A percentile compares a stretch with the other conserved stretches of the same genome.
phyloP scores from a whole-genome alignment of 805 yeast species.

The Blastobotrys chiropterorum region DNA sequence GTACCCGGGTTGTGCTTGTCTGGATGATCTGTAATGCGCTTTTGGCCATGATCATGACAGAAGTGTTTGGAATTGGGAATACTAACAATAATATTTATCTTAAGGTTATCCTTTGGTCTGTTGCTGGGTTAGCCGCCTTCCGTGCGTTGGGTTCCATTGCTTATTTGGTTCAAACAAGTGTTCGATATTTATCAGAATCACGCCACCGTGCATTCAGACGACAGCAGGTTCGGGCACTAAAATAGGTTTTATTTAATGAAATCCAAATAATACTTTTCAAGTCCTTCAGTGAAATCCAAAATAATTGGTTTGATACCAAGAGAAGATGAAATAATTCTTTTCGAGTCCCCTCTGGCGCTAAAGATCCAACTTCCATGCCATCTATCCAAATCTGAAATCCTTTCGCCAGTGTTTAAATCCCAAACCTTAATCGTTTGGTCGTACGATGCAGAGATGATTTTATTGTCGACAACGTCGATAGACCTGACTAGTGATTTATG shows the following conservation, averaged over 20 bases:
- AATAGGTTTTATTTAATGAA: slow-evolving; percentile 12
- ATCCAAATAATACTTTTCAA: slow-evolving; percentile 20
- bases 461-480: slow-evolving; percentile 22
- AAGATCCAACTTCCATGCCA: slow-evolving; percentile 32
- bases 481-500: slow-evolving; percentile 81
- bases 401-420: slow-evolving; percentile 26
- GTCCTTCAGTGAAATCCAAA: slow-evolving; percentile 28
- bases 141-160: slow-evolving; percentile 78
- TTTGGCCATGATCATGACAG: slow-evolving; percentile 80
- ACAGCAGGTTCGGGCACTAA: neutral
- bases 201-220: slow-evolving; percentile 8
- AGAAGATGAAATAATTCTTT: slow-evolving; percentile 30
- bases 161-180: slow-evolving; percentile 46
- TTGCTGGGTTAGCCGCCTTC: slow-evolving; percentile 74
- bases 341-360: slow-evolving; percentile 26
- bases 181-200: slow-evolving; percentile 16
- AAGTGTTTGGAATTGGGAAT: slow-evolving; percentile 66
- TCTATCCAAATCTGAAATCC: slow-evolving; percentile 23
- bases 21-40: slow-evolving; percentile 85
- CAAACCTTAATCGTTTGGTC: slow-evolving; percentile 34
- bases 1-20: slow-evolving; percentile 91
- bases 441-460: slow-evolving; percentile 32
- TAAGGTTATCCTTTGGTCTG: slow-evolving; percentile 85
- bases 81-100: slow-evolving; percentile 67
- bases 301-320: slow-evolving; percentile 29